phyloP scores from a whole-genome alignment of 352 stramenopile genomes.

The Globisporangium nodosum region DNA sequence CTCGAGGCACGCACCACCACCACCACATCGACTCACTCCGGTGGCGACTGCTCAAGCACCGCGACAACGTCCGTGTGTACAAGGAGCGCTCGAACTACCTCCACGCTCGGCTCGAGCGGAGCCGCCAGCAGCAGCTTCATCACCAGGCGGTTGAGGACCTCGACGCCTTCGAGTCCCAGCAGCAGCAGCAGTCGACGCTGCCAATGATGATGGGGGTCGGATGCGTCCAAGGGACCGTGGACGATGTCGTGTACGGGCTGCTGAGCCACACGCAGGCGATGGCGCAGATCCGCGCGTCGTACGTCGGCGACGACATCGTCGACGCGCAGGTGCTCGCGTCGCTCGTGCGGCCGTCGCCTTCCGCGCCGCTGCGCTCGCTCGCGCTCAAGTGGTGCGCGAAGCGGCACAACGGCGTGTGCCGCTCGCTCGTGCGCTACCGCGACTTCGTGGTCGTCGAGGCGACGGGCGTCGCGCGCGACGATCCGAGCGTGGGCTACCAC shows the following conservation, averaged over 20 bases:
- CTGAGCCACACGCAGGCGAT: constrained; percentile 38
- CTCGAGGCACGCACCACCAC: constrained; percentile 25
- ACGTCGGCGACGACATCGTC: constrained; percentile 42
- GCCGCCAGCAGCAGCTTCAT: background rate
- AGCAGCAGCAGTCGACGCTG: constrained; percentile 7
- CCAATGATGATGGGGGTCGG: constrained; percentile 18
- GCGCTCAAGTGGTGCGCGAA: constrained; percentile 20
- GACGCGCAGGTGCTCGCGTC: constrained; percentile 40
- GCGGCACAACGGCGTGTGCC: constrained; percentile 15
- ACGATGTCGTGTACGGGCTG: constrained; percentile 56
- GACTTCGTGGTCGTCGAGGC: constrained; percentile 54
- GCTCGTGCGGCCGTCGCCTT: constrained; percentile 24
- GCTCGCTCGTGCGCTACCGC: constrained; percentile 40
- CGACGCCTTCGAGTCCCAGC: background rate
- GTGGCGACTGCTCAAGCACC: constrained; percentile 9
- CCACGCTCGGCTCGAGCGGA: background rate
- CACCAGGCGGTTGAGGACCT: no score
- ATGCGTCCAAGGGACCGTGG: constrained; percentile 25
- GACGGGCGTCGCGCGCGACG: constrained; percentile 28
- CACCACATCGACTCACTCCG: background rate
- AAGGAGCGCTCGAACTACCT: constrained; percentile 4
- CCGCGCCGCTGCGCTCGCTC: constrained; percentile 32
- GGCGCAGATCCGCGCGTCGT: constrained; percentile 31
- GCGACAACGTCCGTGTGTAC: constrained; percentile 10
- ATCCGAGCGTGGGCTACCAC: constrained; percentile 50